A percentile compares a stretch with the other conserved stretches of the same genome.
Evolutionary conservation across 495 filamentous ascomycete species (phyloP).

Genomic region (Chaetomium fimeti): DNA sequence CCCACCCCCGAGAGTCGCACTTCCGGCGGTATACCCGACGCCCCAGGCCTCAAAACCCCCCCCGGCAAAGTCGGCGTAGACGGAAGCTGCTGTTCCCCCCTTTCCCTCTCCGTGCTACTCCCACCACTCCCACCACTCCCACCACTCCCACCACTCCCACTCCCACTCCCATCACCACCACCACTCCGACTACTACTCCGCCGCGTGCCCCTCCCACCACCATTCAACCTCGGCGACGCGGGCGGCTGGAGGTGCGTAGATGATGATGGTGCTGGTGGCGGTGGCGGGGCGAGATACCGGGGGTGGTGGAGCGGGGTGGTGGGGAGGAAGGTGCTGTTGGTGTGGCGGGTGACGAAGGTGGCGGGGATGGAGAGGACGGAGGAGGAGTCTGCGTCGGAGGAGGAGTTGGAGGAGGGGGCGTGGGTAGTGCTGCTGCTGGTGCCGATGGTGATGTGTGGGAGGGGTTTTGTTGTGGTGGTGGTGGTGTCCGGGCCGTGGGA

Average conservation of each 20-base stretch:
- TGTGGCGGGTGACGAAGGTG: constrained; percentile 11
- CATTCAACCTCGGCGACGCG: neutral
- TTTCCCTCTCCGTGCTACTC: too few relatives aligned
- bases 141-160: too few relatives aligned
- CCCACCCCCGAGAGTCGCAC: too few relatives aligned
- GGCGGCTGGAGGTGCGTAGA: neutral
- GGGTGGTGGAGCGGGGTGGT: constrained; percentile 8
- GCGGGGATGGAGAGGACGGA: constrained; percentile 14
- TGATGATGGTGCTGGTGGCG: neutral
- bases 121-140: neutral
- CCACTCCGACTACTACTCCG: neutral
- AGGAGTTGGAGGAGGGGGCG: neutral
- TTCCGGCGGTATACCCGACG: too few relatives aligned
- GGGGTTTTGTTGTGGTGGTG: neutral
- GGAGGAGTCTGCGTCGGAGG: neutral
- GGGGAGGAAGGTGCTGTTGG: constrained; percentile 13
- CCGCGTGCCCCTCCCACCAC: too few relatives aligned
- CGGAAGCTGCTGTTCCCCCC: too few relatives aligned
- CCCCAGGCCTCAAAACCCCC: too few relatives aligned
- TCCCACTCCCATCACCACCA: neutral
- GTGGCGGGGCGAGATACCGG: neutral
- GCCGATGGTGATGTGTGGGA: neutral
- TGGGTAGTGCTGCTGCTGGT: neutral
- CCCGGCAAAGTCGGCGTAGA: too few relatives aligned
- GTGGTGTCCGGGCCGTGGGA: neutral